These are phyloP conservation scores for Elaeis guineensis DNA, from an alignment of 176 grass and related monocot genomes.

Conservation along the genomic window DNA sequence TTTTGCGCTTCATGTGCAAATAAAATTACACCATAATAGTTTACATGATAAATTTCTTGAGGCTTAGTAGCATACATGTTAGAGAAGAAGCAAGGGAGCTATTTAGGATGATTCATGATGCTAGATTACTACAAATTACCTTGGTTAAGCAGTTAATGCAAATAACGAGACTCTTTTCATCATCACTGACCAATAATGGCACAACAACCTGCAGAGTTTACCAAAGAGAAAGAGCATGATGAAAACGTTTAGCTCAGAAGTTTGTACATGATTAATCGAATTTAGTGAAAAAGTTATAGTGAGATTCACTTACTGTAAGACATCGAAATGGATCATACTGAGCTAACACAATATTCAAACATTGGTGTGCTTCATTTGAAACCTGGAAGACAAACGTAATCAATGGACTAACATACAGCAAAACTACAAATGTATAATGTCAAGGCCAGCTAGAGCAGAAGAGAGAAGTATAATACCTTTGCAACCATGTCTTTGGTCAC, in stretches of 20 bases:
- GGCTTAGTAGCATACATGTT: background rate
- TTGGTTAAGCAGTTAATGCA: conserved; percentile 99
- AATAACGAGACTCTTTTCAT: conserved; percentile 93
- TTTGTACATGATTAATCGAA: background rate
- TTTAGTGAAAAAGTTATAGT: background rate
- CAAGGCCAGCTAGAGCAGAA: background rate
- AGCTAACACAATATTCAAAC: conserved; percentile 56
- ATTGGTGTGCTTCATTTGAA: conserved; percentile 86
- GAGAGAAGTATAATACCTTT: conserved; percentile 44
- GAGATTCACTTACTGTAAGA: conserved; percentile 54
- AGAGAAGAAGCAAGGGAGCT: background rate
- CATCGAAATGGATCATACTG: conserved; percentile 90
- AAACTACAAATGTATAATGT: background rate
- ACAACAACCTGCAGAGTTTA: conserved; percentile 61
- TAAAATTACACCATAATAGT: too few species aligned
- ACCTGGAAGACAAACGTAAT: conserved; percentile 50
- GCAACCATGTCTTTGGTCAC: conserved; percentile 63
- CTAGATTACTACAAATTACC: conserved; percentile 27
- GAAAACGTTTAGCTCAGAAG: conserved; percentile 19
- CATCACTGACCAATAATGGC: conserved; percentile 83
- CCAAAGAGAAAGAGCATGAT: conserved; percentile 22
- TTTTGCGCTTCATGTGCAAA: too few species aligned
- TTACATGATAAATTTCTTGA: background rate
- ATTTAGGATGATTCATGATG: background rate
- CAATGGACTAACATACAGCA: conserved; percentile 17